Base-by-base conservation (phyloP, 108 stramenopile species). In the Cyclotella atomus region DNA sequence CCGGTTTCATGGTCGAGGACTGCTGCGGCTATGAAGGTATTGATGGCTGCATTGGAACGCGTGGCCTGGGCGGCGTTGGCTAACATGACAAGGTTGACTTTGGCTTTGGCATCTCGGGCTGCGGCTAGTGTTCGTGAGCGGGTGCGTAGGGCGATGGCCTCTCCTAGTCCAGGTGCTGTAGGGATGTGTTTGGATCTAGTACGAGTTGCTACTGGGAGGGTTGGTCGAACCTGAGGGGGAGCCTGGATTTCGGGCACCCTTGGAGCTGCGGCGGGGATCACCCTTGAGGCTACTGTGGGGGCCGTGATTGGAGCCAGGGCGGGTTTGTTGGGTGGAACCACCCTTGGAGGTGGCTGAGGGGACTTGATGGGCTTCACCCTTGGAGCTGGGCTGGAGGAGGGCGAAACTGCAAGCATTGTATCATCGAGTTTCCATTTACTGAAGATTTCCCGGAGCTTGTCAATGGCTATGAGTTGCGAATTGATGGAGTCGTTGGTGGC, bases 1-100 rank as follows among this genome's bases (percentile, higher is more conserved):
- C 71, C 64, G 16, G 71, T 59, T n/a, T 41, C 63, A 15, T 15
- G 23, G 34, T 79, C 77, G 12, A 73, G 25, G 2, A 79, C 77
- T 47, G 70, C 15, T 2, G 28, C 16, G 50, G 50, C 50, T 10
- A 49, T 16, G 41, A 23, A 21, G 38, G 23, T 19, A 43, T 17
- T 41, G 21, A 24, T 19, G 36, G 36, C 35, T 21, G 61, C 61
- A 1, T 19, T 17, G 10, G 61, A 34, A 12, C 29, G 57, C 15
- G 25, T 27, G 33, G 15, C 33, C 20, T 59, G 57, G 30, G 30
- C 30, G 10, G 20, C 16, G 28, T 16, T 15, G 33, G 30, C 57
- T 6, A 30, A 12, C 9, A 34, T 9, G 10, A 52, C 3, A 23
- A 19, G 52, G 24, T n/a, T 23, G 20, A 52, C 20, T 52, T 52